Conservation (phyloP, 2,329 filamentous ascomycete genomes). For the Colletotrichum sp. region DNA sequence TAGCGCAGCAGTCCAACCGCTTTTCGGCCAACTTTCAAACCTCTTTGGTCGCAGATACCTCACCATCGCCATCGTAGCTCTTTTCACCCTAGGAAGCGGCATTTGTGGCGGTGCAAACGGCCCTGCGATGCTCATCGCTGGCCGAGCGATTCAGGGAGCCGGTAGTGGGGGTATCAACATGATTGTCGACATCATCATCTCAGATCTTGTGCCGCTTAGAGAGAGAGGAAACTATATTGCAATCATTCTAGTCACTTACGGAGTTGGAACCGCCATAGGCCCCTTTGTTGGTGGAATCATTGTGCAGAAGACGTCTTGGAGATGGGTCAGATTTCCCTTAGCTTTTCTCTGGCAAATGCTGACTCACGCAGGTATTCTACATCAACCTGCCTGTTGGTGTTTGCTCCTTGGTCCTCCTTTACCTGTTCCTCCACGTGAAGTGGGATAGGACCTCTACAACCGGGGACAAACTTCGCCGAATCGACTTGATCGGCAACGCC, state of each 20-base stretch:
- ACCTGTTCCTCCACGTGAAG: conserved; percentile 18
- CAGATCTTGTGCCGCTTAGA: conserved; percentile 55
- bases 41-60: conserved; percentile 56
- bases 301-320: conserved; percentile 38
- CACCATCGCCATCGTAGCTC: conserved; percentile 42
- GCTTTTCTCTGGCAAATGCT: neutral
- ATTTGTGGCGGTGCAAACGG: conserved; percentile 53
- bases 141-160: conserved; percentile 53
- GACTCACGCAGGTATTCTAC: conserved; percentile 41
- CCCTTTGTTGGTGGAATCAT: conserved; percentile 36
- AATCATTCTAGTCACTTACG: conserved; percentile 34
- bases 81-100: conserved; percentile 58
- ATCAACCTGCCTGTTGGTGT: conserved; percentile 44
- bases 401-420: neutral
- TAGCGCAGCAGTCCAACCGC: conserved; percentile 47
- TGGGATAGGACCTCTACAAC: conserved; percentile 14
- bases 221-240: conserved; percentile 45
- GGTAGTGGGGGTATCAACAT: conserved; percentile 40
- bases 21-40: conserved; percentile 55
- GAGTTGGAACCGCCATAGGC: conserved; percentile 36
- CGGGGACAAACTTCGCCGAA: conserved; percentile 33
- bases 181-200: conserved; percentile 37
- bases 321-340: conserved; percentile 35
- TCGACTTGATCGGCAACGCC: conserved; percentile 50
- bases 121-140: conserved; percentile 53